Evolutionary conservation across 176 grass and related monocot genomes (phyloP).

Genomic region (Bromus sterilis): DNA sequence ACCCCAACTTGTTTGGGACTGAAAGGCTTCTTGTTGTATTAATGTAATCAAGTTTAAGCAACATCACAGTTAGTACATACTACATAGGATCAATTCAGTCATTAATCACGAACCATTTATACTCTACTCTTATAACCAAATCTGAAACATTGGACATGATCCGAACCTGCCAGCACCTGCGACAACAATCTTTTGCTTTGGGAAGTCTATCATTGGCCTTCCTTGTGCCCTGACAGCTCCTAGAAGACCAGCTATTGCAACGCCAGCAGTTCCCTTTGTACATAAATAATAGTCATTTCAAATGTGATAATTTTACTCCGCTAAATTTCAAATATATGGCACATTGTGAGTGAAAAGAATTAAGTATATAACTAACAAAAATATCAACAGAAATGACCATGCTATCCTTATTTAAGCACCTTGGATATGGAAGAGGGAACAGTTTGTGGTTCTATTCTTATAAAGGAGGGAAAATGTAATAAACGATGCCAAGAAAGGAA

Average conservation of each 20-base stretch:
- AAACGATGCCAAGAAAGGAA: not conserved
- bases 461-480: not conserved
- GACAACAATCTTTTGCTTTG: slow-evolving; percentile 98
- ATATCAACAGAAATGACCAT: not conserved
- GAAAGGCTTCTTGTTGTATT: too few species aligned
- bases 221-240: slow-evolving; percentile 97
- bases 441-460: not conserved
- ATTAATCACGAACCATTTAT: not conserved
- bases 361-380: not conserved
- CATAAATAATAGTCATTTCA: slow-evolving; percentile 27
- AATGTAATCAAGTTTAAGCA: not conserved
- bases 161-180: slow-evolving; percentile 91
- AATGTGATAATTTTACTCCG: not conserved
- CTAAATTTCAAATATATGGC: not conserved
- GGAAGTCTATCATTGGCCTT: slow-evolving; percentile 92
- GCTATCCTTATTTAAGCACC: not conserved
- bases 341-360: not conserved
- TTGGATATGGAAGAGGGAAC: not conserved
- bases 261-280: slow-evolving; percentile 92
- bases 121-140: slow-evolving; percentile 3
- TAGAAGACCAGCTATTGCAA: slow-evolving; percentile 97
- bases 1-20: too few species aligned
- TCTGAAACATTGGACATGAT: not conserved
- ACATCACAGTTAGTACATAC: not conserved
- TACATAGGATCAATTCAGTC: not conserved